phyloP scores from a whole-genome alignment of 768 basidiomycete species.

The Pisolithus sp. region DNA sequence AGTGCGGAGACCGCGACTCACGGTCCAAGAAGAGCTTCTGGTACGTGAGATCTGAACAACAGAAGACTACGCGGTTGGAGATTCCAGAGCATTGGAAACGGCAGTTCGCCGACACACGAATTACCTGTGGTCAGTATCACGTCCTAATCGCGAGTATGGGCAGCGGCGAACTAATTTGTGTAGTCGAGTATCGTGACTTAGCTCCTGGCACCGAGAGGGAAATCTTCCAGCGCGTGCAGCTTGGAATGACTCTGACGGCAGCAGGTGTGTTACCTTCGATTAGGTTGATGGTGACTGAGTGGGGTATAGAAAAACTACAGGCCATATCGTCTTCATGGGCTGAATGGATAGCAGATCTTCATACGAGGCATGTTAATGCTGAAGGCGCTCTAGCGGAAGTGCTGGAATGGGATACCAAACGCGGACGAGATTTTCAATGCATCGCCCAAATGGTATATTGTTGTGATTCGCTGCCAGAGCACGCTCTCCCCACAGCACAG shows the following conservation, averaged over 20 bases:
- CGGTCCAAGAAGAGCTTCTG: constrained; percentile 57
- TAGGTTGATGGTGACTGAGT: neutral
- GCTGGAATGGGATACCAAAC: constrained; percentile 58
- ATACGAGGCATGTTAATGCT: constrained; percentile 47
- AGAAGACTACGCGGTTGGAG: constrained; percentile 39
- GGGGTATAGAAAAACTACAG: constrained; percentile 61
- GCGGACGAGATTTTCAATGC: constrained; percentile 73
- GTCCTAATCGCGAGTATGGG: neutral
- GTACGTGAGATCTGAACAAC: constrained; percentile 46
- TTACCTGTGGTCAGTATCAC: constrained; percentile 57
- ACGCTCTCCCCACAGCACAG: constrained; percentile 43
- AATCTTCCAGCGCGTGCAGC: constrained; percentile 76
- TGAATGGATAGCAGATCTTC: constrained; percentile 57
- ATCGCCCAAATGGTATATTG: constrained; percentile 66
- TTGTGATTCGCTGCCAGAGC: constrained; percentile 46
- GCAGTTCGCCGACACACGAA: constrained; percentile 46
- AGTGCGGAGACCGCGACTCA: constrained; percentile 46
- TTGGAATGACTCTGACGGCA: constrained; percentile 68
- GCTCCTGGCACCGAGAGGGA: constrained; percentile 59
- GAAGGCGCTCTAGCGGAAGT: constrained; percentile 52
- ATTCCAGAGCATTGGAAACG: constrained; percentile 49
- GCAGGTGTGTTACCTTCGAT: constrained; percentile 43
- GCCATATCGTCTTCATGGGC: constrained; percentile 70
- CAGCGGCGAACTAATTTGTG: neutral
- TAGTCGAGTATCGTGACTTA: constrained; percentile 66